Conservation (phyloP, 768 basidiomycete species). For the Phylloporus sp. region DNA sequence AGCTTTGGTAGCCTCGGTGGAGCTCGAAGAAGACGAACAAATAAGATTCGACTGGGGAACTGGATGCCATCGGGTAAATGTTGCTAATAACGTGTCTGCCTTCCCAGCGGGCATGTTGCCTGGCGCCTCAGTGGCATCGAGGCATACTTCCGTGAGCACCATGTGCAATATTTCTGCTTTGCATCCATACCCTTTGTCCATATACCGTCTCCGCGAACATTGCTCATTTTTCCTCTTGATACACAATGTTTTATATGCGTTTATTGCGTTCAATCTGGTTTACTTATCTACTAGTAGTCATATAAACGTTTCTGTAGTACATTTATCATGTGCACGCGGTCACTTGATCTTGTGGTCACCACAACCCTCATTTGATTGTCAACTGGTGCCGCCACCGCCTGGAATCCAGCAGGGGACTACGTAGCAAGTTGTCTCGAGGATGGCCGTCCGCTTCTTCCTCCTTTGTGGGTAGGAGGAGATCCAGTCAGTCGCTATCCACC, state of each 20-base stretch:
- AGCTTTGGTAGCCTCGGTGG: slow-evolving; percentile 81
- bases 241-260: slow-evolving; percentile 12
- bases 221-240: slow-evolving; percentile 3
- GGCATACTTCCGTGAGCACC: slow-evolving; percentile 14
- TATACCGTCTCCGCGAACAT: slow-evolving; percentile 16
- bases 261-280: slow-evolving; percentile 10
- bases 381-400: background rate
- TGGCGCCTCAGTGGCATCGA: background rate
- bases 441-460: background rate
- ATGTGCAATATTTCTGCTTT: slow-evolving; percentile 9
- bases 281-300: slow-evolving; percentile 19
- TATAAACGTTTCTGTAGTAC: slow-evolving; percentile 17
- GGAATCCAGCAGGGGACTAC: background rate
- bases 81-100: slow-evolving; percentile 42
- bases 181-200: slow-evolving; percentile 25
- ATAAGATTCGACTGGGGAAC: slow-evolving; percentile 56
- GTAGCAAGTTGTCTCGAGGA: too few species aligned
- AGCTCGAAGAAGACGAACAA: slow-evolving; percentile 53
- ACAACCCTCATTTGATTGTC: background rate
- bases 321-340: background rate
- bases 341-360: background rate
- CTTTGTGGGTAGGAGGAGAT: background rate
- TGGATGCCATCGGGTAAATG: slow-evolving; percentile 65
- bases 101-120: background rate
- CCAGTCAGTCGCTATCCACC: background rate